Evolutionary conservation across 2,329 filamentous ascomycete species (phyloP).

Genomic region (Arthrobotrys megalospora): DNA sequence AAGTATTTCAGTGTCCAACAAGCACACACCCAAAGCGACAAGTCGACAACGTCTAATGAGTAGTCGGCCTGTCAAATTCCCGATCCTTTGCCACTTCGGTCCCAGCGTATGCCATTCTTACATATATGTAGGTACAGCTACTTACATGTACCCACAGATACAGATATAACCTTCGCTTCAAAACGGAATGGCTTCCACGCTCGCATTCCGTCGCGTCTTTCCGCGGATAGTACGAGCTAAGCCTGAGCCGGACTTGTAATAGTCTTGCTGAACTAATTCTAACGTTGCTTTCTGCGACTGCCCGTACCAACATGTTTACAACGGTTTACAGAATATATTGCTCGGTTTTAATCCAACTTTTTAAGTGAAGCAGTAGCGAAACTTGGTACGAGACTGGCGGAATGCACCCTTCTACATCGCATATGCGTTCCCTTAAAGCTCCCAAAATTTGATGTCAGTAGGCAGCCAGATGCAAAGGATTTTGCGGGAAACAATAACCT

Average conservation of each 20-base stretch:
- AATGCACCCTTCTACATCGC: no score
- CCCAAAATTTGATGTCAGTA: neutral
- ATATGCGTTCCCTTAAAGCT: neutral
- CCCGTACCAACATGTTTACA: neutral
- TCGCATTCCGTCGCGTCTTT: conserved; percentile 15
- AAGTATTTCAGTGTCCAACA: neutral
- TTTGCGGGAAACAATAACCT: conserved; percentile 12
- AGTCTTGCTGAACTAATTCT: neutral
- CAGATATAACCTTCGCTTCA: conserved; percentile 11
- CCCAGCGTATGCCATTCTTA: neutral
- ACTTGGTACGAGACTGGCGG: no score
- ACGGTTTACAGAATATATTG: no score
- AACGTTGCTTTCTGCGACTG: neutral
- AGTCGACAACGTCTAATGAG: no score
- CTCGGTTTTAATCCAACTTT: no score
- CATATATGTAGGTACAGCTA: conserved; percentile 8
- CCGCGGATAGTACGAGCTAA: conserved; percentile 5
- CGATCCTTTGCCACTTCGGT: no score
- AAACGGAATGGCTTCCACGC: conserved; percentile 30
- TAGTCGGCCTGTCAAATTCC: no score
- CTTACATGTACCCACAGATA: conserved; percentile 3
- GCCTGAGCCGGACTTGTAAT: neutral
- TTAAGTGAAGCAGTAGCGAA: no score
- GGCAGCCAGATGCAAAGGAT: neutral
- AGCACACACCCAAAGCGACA: neutral